Evolutionary conservation across 2,329 filamentous ascomycete species (phyloP).

Genomic region (Talaromyces atroroseus): DNA sequence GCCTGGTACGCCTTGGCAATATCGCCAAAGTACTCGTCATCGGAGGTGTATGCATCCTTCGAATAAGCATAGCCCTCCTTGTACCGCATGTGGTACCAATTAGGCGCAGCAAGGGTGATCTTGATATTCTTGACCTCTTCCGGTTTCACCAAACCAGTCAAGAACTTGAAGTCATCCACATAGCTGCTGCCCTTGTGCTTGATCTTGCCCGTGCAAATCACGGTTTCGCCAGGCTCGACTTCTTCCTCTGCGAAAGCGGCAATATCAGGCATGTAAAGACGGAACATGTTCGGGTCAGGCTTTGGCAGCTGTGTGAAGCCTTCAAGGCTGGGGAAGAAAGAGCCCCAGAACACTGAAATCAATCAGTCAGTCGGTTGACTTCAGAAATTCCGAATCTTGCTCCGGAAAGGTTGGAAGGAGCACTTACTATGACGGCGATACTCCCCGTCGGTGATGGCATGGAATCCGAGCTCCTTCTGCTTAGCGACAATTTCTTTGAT

Average conservation of each 20-base stretch:
- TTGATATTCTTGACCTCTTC: constrained; percentile 62
- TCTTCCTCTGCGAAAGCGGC: constrained; percentile 57
- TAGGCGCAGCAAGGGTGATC: constrained; percentile 61
- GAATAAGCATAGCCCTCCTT: constrained; percentile 53
- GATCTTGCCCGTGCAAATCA: constrained; percentile 55
- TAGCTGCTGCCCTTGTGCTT: constrained; percentile 54
- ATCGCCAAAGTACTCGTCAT: constrained; percentile 60
- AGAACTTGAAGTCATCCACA: constrained; percentile 53
- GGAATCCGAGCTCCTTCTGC: constrained; percentile 59
- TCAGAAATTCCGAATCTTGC: neutral
- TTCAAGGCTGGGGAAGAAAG: constrained; percentile 51
- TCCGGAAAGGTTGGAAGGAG: neutral
- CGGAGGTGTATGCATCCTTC: constrained; percentile 51
- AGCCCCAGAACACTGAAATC: constrained; percentile 51
- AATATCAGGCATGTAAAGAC: constrained; percentile 56
- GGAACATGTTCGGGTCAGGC: constrained; percentile 48
- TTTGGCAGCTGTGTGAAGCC: constrained; percentile 51
- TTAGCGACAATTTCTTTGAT: constrained; percentile 61
- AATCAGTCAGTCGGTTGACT: neutral
- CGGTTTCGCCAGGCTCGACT: constrained; percentile 52
- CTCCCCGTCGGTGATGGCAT: constrained; percentile 64
- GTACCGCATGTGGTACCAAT: constrained; percentile 64
- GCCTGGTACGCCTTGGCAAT: constrained; percentile 61
- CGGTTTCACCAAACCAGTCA: constrained; percentile 55
- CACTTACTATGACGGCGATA: constrained; percentile 48